phyloP scores from a whole-genome alignment of 75 land plant species.

The Cryptomeria japonica region DNA sequence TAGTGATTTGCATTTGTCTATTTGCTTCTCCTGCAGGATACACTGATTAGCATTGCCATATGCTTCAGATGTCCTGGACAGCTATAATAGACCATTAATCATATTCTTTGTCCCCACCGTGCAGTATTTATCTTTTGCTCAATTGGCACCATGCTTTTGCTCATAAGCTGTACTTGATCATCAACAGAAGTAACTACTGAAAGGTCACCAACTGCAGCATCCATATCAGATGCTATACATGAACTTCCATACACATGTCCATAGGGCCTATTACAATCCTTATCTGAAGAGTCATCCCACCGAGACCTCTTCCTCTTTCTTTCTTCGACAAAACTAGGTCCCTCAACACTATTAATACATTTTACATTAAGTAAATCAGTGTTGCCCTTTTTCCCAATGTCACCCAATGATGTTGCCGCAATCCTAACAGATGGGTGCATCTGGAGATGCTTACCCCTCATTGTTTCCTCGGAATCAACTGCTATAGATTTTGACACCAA shows the following conservation, averaged over 20 bases:
- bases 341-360: not conserved
- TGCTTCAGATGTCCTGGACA: not conserved
- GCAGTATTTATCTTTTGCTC: not conserved
- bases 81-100: not conserved
- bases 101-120: not conserved
- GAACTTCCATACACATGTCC: not conserved
- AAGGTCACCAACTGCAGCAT: not conserved
- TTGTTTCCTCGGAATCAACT: not conserved
- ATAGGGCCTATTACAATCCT: not conserved
- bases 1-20: not conserved
- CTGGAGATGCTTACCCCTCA: not conserved
- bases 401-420: not conserved
- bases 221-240: not conserved
- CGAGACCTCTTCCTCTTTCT: slow-evolving; percentile 11
- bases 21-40: not conserved
- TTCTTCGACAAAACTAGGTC: not conserved
- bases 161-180: not conserved
- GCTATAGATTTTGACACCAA: not conserved
- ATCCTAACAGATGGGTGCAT: not conserved
- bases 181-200: not conserved
- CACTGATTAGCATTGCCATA: not conserved
- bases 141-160: not conserved
- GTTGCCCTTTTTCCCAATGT: not conserved
- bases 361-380: not conserved
- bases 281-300: not conserved